These are phyloP conservation scores for Sarcodon aspratus DNA, from an alignment of 768 basidiomycete species.

Conservation along the genomic window DNA sequence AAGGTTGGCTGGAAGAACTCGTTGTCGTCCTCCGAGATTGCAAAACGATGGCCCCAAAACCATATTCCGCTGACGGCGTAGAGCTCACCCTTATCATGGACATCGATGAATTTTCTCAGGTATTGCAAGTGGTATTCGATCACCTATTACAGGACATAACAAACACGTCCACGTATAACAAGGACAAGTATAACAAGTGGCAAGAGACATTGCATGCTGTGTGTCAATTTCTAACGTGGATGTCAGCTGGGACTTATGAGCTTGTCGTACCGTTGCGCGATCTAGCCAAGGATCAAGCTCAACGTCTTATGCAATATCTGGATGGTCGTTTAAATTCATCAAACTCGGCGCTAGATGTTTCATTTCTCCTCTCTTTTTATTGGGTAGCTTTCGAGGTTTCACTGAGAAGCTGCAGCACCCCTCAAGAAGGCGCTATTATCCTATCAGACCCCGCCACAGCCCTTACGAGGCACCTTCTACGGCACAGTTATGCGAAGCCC, in stretches of 20 bases:
- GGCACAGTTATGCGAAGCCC: conserved; percentile 36
- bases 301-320: not conserved
- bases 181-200: not conserved
- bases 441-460: not conserved
- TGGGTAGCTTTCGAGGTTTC: not conserved
- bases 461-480: conserved; percentile 30
- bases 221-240: not conserved
- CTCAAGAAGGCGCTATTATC: not conserved
- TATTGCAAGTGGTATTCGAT: not conserved
- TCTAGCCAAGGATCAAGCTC: not conserved
- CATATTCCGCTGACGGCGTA: conserved; percentile 26
- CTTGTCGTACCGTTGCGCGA: not conserved
- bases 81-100: conserved; percentile 32
- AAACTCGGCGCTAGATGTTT: not conserved
- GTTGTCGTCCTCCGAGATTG: conserved; percentile 23
- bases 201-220: not conserved
- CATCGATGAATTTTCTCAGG: conserved; percentile 25
- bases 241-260: not conserved
- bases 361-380: not conserved
- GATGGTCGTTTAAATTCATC: not conserved
- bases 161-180: not conserved
- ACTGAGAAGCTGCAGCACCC: not conserved
- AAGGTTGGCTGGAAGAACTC: conserved; percentile 50
- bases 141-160: not conserved
- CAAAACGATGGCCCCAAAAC: conserved; percentile 12